Evolutionary conservation across 2,329 filamentous ascomycete species (phyloP), one percentile per base, ranked within the genome.

Genomic region (Venturiaceae sp.): DNA sequence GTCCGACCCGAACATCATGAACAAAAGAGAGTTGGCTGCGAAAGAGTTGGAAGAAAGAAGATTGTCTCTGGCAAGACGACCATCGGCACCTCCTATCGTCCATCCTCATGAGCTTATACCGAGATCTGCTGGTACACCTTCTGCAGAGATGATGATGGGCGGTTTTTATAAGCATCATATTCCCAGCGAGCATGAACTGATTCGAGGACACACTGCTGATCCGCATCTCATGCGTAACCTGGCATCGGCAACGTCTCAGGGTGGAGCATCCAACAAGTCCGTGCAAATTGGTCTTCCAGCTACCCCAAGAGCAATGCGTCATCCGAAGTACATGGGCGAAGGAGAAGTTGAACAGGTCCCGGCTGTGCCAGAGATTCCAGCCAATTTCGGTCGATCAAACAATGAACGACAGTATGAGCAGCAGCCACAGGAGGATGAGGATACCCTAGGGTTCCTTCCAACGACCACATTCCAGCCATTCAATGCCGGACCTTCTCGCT

Each of bases 31-130:
- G 61, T 65, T 74, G 21, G 77, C 75, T 9, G 90, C 91, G 7
- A 85, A 87, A 53, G 92, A 96, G 71, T 81, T 97, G 0, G 92
- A 96, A 71, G 89, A 94, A 66, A 84, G 92, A 30, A 85, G 92
- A 60, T 83, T 88, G 67, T 96, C 92, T 14, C 78, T 95, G 28
- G 90, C 88, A 21, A 83, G 89, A 58, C 83, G 90, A 54, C 88
- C 90, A 3, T 88, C 88, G 26, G 90, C 86, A 2, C 90, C 90
- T 0, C 76, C 84, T 0, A 95, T 96, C 61, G 85, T 89, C 5
- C 85, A 91, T 63, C 92, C 92, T 0, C 78, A 77, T 8, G 78
- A 84, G 52, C 61, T 77, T 21, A 44, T 54, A 16, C 47, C 58
- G 7, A 33, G 53, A 47, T 59, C 58, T 13, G 58, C 58, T 26